A percentile compares a stretch with the other conserved stretches of the same genome.
phyloP scores from a whole-genome alignment of 1,139 yeast genomes.

The Scheffersomyces parashehatae region DNA sequence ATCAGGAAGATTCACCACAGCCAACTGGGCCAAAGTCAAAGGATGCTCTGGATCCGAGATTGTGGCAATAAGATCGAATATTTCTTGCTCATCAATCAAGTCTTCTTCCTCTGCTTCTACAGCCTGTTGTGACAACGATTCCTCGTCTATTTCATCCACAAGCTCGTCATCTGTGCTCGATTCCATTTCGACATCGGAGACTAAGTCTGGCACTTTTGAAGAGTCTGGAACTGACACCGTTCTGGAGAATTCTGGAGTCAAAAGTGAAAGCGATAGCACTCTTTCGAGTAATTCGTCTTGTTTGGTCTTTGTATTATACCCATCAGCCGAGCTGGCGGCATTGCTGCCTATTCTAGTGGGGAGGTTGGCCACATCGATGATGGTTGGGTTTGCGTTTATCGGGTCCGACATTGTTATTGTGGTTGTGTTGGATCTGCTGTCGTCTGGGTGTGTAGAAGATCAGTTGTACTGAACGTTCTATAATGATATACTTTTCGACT shows the following conservation, averaged over 20 bases:
- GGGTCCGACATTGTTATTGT: conserved; percentile 57
- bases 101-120: conserved; percentile 52
- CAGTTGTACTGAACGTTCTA: too few species aligned
- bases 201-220: conserved; percentile 23
- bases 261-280: conserved; percentile 26
- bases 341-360: conserved; percentile 60
- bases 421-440: too few species aligned
- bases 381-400: conserved; percentile 89
- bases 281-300: conserved; percentile 20
- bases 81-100: conserved; percentile 67
- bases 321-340: conserved; percentile 6
- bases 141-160: neutral
- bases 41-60: conserved; percentile 99
- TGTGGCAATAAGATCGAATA: conserved; percentile 69
- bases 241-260: conserved; percentile 1
- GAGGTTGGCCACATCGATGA: conserved; percentile 70
- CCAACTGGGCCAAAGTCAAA: conserved; percentile 86
- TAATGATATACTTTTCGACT: neutral
- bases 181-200: conserved; percentile 26
- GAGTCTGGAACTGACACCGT: neutral
- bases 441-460: too few species aligned
- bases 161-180: conserved; percentile 16
- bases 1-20: conserved; percentile 86
- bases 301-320: conserved; percentile 2
- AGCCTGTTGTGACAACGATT: conserved; percentile 9